Conservation (phyloP, 73 alveolate genomes). For the Effrenium voratum region DNA sequence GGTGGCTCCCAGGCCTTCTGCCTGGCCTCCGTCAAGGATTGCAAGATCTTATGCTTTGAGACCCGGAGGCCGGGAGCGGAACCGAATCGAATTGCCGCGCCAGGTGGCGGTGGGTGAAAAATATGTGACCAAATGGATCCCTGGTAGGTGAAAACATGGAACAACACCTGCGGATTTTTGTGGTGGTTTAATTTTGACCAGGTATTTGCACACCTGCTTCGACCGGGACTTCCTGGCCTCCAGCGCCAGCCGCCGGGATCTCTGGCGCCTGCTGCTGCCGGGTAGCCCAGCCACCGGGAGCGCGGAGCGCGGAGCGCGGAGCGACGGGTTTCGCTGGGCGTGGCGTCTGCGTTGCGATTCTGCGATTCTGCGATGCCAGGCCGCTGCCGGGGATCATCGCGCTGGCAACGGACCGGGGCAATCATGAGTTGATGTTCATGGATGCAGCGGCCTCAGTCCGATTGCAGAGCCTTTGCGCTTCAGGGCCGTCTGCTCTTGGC, state of each 20-base stretch:
- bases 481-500: too few relatives aligned
- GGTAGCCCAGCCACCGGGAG: not conserved
- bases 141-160: not conserved
- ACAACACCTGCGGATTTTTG: not conserved
- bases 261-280: slow-evolving; percentile 74
- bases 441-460: slow-evolving; percentile 25
- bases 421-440: slow-evolving; percentile 84
- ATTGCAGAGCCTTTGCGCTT: too few relatives aligned
- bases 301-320: not conserved
- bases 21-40: slow-evolving; percentile 53
- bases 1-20: slow-evolving; percentile 1
- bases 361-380: not conserved
- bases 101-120: not conserved
- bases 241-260: slow-evolving; percentile 34
- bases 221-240: slow-evolving; percentile 89
- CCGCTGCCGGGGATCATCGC: slow-evolving; percentile 84
- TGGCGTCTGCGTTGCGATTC: not conserved
- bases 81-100: not conserved
- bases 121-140: not conserved
- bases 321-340: not conserved
- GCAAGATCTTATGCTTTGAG: slow-evolving; percentile 48
- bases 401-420: slow-evolving; percentile 50
- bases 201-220: slow-evolving; percentile 54
- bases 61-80: slow-evolving; percentile 9
- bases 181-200: not conserved